These are phyloP conservation scores for Geosmithia putterillii DNA, from an alignment of 2,329 filamentous ascomycete species.

Conservation along the genomic window DNA sequence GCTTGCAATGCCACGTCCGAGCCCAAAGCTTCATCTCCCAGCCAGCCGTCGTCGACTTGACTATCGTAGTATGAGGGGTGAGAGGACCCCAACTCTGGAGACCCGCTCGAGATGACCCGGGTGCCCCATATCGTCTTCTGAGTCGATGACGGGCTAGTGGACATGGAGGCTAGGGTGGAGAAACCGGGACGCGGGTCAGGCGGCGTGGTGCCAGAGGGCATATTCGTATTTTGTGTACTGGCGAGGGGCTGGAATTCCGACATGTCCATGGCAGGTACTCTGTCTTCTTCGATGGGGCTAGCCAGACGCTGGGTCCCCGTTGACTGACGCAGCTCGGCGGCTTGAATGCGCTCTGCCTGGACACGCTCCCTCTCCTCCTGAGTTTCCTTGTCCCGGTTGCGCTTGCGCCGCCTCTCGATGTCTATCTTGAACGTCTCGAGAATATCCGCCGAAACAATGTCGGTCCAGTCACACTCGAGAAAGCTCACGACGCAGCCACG, in stretches of 20 bases:
- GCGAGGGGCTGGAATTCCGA: constrained; percentile 55
- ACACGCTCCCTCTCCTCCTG: constrained; percentile 78
- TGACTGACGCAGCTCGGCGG: constrained; percentile 49
- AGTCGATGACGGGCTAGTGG: constrained; percentile 67
- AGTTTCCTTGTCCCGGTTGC: constrained; percentile 69
- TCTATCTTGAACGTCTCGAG: constrained; percentile 67
- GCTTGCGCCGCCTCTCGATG: constrained; percentile 62
- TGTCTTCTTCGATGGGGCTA: constrained; percentile 24
- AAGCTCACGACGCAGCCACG: constrained; percentile 87
- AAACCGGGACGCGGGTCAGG: constrained; percentile 50
- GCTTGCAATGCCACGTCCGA: constrained; percentile 50
- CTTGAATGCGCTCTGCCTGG: constrained; percentile 70
- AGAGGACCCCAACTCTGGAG: constrained; percentile 44
- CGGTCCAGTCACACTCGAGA: constrained; percentile 89
- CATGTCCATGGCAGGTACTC: constrained; percentile 28
- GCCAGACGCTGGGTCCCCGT: constrained; percentile 24
- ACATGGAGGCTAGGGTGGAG: constrained; percentile 60
- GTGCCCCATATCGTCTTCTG: constrained; percentile 91
- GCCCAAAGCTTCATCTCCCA: constrained; percentile 63
- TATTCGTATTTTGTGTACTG: too few relatives aligned
- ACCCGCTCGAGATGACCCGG: constrained; percentile 43
- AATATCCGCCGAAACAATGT: constrained; percentile 65
- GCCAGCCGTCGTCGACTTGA: constrained; percentile 64
- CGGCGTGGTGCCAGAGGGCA: constrained; percentile 37
- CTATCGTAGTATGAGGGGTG: constrained; percentile 18